A percentile compares a stretch with the other conserved stretches of the same genome.
Conservation (phyloP, 2,329 filamentous ascomycete genomes). For the Gnomoniopsis sp. region DNA sequence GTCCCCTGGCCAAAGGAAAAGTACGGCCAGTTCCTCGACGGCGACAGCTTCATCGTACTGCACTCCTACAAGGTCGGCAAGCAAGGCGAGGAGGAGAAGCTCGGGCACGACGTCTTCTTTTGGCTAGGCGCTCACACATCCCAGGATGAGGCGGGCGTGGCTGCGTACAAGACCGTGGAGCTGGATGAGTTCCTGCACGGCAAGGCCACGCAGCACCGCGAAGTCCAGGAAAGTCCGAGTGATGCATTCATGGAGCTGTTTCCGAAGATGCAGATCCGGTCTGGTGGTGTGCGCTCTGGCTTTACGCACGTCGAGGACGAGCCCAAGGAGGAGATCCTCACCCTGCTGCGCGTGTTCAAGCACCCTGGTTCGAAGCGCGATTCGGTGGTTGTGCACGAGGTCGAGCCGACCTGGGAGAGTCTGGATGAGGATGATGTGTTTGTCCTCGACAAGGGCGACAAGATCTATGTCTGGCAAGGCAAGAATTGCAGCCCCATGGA, state of each 20-base stretch:
- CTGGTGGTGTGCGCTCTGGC: constrained; percentile 59
- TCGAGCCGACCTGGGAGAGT: constrained; percentile 57
- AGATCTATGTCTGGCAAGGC: constrained; percentile 71
- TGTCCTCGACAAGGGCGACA: constrained; percentile 57
- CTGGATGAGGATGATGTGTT: constrained; percentile 66
- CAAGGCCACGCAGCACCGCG: constrained; percentile 61
- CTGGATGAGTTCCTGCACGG: constrained; percentile 65
- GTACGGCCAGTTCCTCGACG: constrained; percentile 61
- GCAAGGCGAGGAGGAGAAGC: constrained; percentile 23
- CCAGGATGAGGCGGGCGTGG: constrained; percentile 66
- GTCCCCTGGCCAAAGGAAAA: constrained; percentile 55
- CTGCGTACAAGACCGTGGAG: constrained; percentile 69
- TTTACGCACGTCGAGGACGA: constrained; percentile 59
- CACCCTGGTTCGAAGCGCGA: constrained; percentile 46
- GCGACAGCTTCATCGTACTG: constrained; percentile 66
- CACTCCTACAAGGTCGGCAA: constrained; percentile 53
- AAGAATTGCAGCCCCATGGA: constrained; percentile 64
- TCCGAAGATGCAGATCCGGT: constrained; percentile 55
- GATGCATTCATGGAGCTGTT: constrained; percentile 60
- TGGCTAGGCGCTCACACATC: constrained; percentile 65
- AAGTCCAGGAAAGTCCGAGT: constrained; percentile 57
- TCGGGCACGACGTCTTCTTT: constrained; percentile 66
- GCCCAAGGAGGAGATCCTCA: constrained; percentile 38
- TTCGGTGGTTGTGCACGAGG: constrained; percentile 59
- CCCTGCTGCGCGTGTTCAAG: constrained; percentile 62